These are phyloP conservation scores for Rutidosis leptorrhynchoides DNA, from an alignment of 129 eudicot species.

Conservation along the genomic window DNA sequence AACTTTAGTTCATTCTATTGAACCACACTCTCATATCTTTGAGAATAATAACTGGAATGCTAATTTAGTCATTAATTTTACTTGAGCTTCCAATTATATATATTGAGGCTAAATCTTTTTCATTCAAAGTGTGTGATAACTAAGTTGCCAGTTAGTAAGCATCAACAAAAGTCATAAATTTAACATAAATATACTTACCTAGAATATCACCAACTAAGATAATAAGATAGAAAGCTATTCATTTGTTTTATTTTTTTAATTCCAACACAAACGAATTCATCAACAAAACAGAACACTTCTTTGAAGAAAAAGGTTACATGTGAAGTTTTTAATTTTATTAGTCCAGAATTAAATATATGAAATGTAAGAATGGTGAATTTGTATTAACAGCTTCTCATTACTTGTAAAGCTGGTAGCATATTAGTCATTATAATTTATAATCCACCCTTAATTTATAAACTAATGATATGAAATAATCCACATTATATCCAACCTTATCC, in stretches of 20 bases:
- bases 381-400: neutral
- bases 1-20: conserved; percentile 26
- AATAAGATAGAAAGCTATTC: neutral
- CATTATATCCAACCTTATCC: neutral
- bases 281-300: neutral
- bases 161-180: too few species aligned
- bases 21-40: conserved; percentile 15
- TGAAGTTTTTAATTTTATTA: neutral
- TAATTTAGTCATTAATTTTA: neutral
- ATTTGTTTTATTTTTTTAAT: too few species aligned
- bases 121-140: neutral
- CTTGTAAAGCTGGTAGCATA: neutral
- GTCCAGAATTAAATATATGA: neutral
- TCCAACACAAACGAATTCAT: neutral
- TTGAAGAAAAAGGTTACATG: too few species aligned
- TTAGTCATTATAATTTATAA: too few species aligned
- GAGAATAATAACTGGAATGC: conserved; percentile 5
- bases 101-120: neutral
- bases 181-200: too few species aligned
- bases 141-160: neutral
- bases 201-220: too few species aligned
- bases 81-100: neutral
- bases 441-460: neutral
- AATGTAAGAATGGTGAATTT: neutral
- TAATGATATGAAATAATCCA: neutral